phyloP scores from a whole-genome alignment of 257 asterid species.

The Apocynum venetum region DNA sequence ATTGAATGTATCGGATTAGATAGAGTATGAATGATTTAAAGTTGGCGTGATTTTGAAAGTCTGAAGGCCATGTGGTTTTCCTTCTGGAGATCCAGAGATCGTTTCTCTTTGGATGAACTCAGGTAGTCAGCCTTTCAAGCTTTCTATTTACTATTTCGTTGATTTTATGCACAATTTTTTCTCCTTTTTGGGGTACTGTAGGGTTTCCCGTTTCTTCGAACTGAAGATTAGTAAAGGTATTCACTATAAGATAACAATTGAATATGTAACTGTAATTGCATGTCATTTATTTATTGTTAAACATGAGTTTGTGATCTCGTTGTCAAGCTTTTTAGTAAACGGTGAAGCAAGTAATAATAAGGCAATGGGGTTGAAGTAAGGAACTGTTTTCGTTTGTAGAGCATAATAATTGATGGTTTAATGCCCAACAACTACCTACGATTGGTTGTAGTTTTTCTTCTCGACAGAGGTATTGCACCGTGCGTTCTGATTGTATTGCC shows the following conservation, averaged over 20 bases:
- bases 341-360: background rate
- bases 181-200: background rate
- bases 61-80: slow-evolving; percentile 79
- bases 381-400: background rate
- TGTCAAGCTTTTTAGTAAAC: background rate
- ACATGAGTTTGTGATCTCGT: background rate
- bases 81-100: slow-evolving; percentile 94
- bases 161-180: background rate
- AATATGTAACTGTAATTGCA: background rate
- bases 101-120: slow-evolving; percentile 91
- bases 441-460: background rate
- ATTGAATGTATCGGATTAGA: background rate
- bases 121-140: slow-evolving; percentile 35
- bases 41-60: slow-evolving; percentile 5
- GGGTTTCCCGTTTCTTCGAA: background rate
- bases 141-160: background rate
- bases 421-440: background rate
- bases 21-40: background rate
- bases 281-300: background rate
- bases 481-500: background rate
- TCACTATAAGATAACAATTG: background rate
- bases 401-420: background rate
- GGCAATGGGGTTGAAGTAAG: background rate
- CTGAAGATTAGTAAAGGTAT: background rate
- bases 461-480: background rate